Evolutionary conservation across 73 alveolate genomes (phyloP), one percentile per base, ranked within the genome.

Genomic region (Diophrys sp.): DNA sequence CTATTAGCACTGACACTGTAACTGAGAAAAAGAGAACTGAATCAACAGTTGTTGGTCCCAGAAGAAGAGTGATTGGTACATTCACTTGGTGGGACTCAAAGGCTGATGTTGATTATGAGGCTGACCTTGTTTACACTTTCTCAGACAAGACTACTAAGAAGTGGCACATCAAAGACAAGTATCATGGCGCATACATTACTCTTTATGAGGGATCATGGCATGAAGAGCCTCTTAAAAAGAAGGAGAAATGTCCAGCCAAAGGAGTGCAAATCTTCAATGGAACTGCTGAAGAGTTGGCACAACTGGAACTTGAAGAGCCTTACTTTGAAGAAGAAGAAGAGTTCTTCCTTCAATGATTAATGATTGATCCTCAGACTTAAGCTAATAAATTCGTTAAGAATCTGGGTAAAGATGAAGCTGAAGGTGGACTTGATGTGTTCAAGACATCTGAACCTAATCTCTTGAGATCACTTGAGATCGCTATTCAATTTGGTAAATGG

Each of bases 281-380:
- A n/a, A n/a, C n/a, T n/a, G n/a, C n/a, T n/a, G n/a, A n/a, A n/a
- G n/a, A n/a, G n/a, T n/a, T n/a, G n/a, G n/a, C n/a, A n/a, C n/a
- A n/a, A n/a, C n/a, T n/a, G n/a, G n/a, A n/a, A n/a, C n/a, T n/a
- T n/a, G n/a, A n/a, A n/a, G n/a, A n/a, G n/a, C n/a, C n/a, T n/a
- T n/a, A n/a, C n/a, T n/a, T n/a, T n/a, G n/a, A n/a, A n/a, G n/a
- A n/a, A n/a, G n/a, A n/a, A n/a, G n/a, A n/a, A n/a, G n/a, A n/a
- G n/a, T n/a, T n/a, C n/a, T n/a, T n/a, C n/a, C n/a, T n/a, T n/a
- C n/a, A n/a, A n/a, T n/a, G n/a, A n/a, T n/a, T n/a, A n/a, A 97
- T 98, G 99, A 96, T 98, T 79, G 99, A 98, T 81, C 99, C 99
- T 28, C 98, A 98, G 75, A 90, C 93, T 24, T 93, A 98, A 88